phyloP scores from a whole-genome alignment of 257 asterid genomes.

The Rhazya stricta region DNA sequence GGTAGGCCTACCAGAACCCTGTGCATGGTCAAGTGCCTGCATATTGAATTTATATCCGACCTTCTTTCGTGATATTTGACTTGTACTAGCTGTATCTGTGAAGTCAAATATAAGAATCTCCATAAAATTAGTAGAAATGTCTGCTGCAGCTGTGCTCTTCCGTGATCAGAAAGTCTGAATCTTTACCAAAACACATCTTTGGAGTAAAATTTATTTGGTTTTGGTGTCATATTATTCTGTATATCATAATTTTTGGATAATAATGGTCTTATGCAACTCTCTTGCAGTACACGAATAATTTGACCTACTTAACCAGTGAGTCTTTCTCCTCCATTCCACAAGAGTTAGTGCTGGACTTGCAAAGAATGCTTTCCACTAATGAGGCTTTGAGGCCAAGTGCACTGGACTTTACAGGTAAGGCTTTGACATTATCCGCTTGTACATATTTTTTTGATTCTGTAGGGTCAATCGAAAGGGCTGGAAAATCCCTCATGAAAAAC shows the following conservation, averaged over 20 bases:
- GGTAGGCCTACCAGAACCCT: neutral
- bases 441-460: neutral
- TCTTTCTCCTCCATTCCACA: slow-evolving; percentile 71
- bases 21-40: neutral
- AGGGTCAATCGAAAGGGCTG: neutral
- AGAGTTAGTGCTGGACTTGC: slow-evolving; percentile 75
- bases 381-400: slow-evolving; percentile 81
- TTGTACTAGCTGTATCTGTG: neutral
- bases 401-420: slow-evolving; percentile 74
- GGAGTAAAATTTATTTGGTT: neutral
- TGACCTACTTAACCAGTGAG: slow-evolving; percentile 81
- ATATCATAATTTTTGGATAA: slow-evolving; percentile 18
- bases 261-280: slow-evolving; percentile 25
- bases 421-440: neutral
- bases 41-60: neutral
- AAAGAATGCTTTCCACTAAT: slow-evolving; percentile 76
- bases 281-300: slow-evolving; percentile 87
- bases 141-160: no score
- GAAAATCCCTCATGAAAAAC: neutral
- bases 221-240: neutral
- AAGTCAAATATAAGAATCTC: neutral
- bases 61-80: neutral
- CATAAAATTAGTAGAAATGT: neutral
- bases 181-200: neutral
- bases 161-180: neutral